A percentile compares a stretch with the other conserved stretches of the same genome.
phyloP scores from a whole-genome alignment of 1,139 yeast species.

The Candida sp. region DNA sequence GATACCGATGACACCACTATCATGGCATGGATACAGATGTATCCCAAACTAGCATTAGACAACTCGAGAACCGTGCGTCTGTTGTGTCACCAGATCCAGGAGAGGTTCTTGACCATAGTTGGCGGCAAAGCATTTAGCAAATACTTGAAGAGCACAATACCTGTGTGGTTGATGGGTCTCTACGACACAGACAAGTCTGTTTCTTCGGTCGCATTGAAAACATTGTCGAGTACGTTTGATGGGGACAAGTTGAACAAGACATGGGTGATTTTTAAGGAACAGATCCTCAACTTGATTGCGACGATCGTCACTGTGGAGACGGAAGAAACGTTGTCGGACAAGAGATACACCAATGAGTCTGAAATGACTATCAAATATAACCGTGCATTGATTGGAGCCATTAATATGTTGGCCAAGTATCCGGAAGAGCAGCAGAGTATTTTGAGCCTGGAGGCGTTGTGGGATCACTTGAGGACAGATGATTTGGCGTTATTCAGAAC shows the following conservation, averaged over 20 bases:
- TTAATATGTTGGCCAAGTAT: conserved; percentile 53
- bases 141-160: conserved; percentile 72
- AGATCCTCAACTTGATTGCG: conserved; percentile 57
- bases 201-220: conserved; percentile 49
- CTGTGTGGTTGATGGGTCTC: conserved; percentile 72
- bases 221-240: conserved; percentile 60
- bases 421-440: conserved; percentile 20
- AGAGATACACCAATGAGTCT: conserved; percentile 67
- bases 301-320: conserved; percentile 61
- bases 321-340: conserved; percentile 72
- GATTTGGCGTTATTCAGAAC: conserved; percentile 54
- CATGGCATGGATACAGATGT: conserved; percentile 79
- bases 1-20: conserved; percentile 51
- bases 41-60: conserved; percentile 78
- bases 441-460: conserved; percentile 42
- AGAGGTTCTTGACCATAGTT: conserved; percentile 46
- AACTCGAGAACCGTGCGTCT: conserved; percentile 67
- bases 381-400: conserved; percentile 57
- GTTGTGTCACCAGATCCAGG: conserved; percentile 67
- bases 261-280: conserved; percentile 62
- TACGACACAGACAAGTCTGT: conserved; percentile 74
- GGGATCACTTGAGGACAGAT: conserved; percentile 44
- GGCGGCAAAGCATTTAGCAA: conserved; percentile 66
- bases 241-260: conserved; percentile 57
- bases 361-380: conserved; percentile 73